Base-by-base conservation (phyloP, 2,329 filamentous ascomycete species). In the Thelonectria blattea region DNA sequence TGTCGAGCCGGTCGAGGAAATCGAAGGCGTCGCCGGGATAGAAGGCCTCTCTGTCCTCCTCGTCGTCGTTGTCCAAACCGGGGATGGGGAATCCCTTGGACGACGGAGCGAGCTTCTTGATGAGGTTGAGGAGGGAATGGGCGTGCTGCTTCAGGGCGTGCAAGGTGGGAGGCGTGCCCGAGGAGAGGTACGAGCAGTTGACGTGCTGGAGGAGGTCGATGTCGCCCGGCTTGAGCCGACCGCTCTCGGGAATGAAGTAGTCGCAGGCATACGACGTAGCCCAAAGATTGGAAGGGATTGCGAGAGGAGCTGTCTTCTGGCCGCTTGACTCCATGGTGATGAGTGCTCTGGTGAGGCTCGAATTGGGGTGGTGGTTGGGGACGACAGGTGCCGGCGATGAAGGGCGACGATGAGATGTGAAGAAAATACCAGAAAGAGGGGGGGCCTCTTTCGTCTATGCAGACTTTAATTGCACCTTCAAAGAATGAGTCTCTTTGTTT, bases 161-260 rank as follows among this genome's bases (percentile, higher is more conserved):
- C n/a, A 88, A 75, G 0, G 84, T 87, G 1, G 85, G 84, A 3
- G 83, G 74, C 6, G 75, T 70, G 5, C 80, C 81, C 2, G 82
- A 85, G 2, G 85, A 87, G 41, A 88, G 74, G 65, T 86, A 87
- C 58, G 78, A 76, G 72, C 85, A 88, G 73, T 85, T 87, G 62
- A 86, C 75, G 63, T 86, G 79, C 27, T 64, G 50, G 17, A 77
- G 68, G 11, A 73, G 64, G 7, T 62, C 22, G 0, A 74, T 39
- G 7, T 73, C 72, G 0, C 59, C 32, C 1, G 56, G 32, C 5
- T 56, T 67, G 7, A 71, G 20, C 17, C 71, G 56, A 10, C 71
- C 65, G 15, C 64, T 61, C 5, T 64, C 65, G n/a, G 70, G 65
- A 8, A 67, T 39, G 5, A 63, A 68, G 54, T 65, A 71, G n/a